Percentiles rank a stretch among this genome's conserved stretches.
Evolutionary conservation across 192 early-diverging fungal genomes (phyloP).

Genomic region (Coemansia sp.): DNA sequence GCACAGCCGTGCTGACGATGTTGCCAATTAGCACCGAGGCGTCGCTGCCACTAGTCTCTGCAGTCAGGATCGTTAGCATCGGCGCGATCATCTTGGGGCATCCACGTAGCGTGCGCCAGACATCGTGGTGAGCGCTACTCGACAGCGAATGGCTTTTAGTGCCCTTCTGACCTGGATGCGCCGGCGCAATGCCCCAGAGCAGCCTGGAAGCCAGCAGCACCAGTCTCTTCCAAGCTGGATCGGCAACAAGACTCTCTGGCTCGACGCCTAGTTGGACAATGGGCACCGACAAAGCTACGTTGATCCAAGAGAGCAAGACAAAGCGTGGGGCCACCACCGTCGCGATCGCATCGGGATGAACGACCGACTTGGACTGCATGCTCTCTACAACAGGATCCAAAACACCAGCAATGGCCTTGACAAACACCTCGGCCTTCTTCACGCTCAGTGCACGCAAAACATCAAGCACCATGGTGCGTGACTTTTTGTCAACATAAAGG

Average conservation of each 20-base stretch:
- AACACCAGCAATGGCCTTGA: constrained; percentile 58
- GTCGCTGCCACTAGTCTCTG: constrained; percentile 44
- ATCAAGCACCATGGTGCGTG: constrained; percentile 64
- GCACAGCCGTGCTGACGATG: constrained; percentile 62
- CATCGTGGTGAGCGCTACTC: constrained; percentile 41
- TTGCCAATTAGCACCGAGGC: constrained; percentile 67
- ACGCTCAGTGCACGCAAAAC: constrained; percentile 62
- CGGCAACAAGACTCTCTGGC: constrained; percentile 58
- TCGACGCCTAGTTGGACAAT: constrained; percentile 50
- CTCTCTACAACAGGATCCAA: constrained; percentile 56
- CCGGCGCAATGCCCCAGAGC: constrained; percentile 65
- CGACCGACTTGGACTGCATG: constrained; percentile 44
- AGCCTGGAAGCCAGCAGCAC: constrained; percentile 55
- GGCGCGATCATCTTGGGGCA: constrained; percentile 46
- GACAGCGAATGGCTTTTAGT: constrained; percentile 42
- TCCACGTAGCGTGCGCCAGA: constrained; percentile 52
- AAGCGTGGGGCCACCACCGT: constrained; percentile 65
- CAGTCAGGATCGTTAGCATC: constrained; percentile 57
- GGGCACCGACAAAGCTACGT: constrained; percentile 52
- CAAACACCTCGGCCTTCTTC: constrained; percentile 63
- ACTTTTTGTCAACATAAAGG: constrained; percentile 71
- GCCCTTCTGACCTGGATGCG: constrained; percentile 5
- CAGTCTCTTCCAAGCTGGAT: constrained; percentile 60
- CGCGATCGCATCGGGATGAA: constrained; percentile 36
- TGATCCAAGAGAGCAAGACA: constrained; percentile 68